These are phyloP conservation scores for Yamagishiella unicocca DNA, from an alignment of 139 green algal genomes.

Conservation along the genomic window DNA sequence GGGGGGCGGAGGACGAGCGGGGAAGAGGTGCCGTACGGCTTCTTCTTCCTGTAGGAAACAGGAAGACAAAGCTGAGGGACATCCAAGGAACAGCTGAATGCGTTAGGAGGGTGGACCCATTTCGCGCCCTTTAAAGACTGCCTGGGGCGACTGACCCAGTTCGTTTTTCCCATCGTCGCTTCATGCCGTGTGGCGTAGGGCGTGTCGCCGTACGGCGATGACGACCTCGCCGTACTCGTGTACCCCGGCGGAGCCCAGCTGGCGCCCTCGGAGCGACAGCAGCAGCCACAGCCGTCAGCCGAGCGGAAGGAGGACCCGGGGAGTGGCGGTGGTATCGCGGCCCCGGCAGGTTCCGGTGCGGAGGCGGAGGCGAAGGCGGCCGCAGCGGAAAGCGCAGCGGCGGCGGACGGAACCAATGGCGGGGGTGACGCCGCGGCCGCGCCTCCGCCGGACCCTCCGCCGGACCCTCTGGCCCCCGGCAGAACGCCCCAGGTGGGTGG, in stretches of 20 bases:
- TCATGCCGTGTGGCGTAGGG: no score
- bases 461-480: conserved; percentile 17
- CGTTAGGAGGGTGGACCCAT: no score
- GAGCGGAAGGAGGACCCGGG: no score
- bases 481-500: conserved; percentile 12
- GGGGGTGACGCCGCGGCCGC: not conserved
- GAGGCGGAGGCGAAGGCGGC: not conserved
- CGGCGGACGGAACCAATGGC: not conserved
- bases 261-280: not conserved
- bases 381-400: not conserved
- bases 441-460: not conserved
- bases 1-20: not conserved
- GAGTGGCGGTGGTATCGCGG: no score
- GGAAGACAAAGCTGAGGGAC: no score
- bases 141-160: no score
- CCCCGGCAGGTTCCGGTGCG: not conserved
- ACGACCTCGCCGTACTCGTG: conserved; percentile 33
- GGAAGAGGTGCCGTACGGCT: no score
- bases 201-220: conserved; percentile 28
- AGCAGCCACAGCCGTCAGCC: not conserved
- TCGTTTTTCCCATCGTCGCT: no score
- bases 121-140: no score
- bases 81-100: no score
- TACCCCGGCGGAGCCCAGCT: conserved; percentile 4
- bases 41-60: no score